A percentile compares a stretch with the other conserved stretches of the same genome.
phyloP scores from a whole-genome alignment of 2,329 filamentous ascomycete species.

The Colletotrichum lupini region DNA sequence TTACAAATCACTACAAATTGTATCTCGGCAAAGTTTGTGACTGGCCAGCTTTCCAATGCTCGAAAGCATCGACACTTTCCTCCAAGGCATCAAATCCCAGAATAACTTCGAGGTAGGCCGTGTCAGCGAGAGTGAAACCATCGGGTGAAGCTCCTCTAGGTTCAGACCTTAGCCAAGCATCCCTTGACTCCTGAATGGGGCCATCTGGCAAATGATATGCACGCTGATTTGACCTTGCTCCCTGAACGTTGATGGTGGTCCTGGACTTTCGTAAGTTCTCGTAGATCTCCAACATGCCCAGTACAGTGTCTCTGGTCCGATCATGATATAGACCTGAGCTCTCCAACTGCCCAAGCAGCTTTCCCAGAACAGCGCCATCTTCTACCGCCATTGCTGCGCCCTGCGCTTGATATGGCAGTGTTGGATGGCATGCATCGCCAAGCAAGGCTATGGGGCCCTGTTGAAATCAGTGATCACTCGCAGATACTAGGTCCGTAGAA shows the following conservation, averaged over 20 bases:
- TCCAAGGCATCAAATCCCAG: not conserved
- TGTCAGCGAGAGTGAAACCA: not conserved
- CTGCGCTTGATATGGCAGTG: conserved; percentile 40
- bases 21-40: not conserved
- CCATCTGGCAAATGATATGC: conserved; percentile 26
- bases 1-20: not conserved
- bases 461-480: not conserved
- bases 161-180: conserved; percentile 4
- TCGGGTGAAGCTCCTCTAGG: not conserved
- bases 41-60: not conserved
- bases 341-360: conserved; percentile 41
- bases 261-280: conserved; percentile 16
- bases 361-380: conserved; percentile 40
- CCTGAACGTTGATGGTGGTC: conserved; percentile 8
- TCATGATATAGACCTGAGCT: not conserved
- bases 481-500: not conserved
- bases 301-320: not conserved
- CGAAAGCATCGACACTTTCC: not conserved
- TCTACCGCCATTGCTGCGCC: conserved; percentile 41
- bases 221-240: conserved; percentile 17
- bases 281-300: conserved; percentile 7
- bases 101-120: not conserved
- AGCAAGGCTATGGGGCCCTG: conserved; percentile 34
- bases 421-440: conserved; percentile 35
- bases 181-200: conserved; percentile 20